A percentile compares a stretch with the other conserved stretches of the same genome.
These are phyloP conservation scores for Penicillium diatomitis DNA, from an alignment of 495 filamentous ascomycete species.

Conservation along the genomic window DNA sequence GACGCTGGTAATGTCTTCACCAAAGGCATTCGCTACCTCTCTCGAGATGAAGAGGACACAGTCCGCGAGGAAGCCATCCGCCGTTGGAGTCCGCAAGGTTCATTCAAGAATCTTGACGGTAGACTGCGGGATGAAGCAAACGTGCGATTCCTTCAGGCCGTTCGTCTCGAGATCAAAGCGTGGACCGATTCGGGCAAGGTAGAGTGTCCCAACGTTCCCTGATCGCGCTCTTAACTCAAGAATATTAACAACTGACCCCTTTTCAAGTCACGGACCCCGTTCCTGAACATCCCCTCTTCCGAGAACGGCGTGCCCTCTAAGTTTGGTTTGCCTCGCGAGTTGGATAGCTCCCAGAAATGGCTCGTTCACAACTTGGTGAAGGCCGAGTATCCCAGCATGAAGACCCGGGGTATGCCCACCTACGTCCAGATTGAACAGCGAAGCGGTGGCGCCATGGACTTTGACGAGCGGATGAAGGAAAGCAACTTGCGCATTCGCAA, in stretches of 20 bases:
- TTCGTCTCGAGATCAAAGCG: conserved; percentile 38
- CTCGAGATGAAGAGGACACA: conserved; percentile 48
- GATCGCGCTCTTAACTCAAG: too few relatives aligned
- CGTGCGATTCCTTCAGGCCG: conserved; percentile 44
- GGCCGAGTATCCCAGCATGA: conserved; percentile 50
- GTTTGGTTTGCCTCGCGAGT: conserved; percentile 4
- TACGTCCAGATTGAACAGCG: conserved; percentile 45
- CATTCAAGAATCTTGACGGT: conserved; percentile 44
- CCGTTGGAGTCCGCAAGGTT: conserved; percentile 15
- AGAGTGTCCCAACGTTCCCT: not conserved
- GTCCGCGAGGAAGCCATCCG: conserved; percentile 21
- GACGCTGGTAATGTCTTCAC: conserved; percentile 47
- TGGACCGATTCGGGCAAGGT: conserved; percentile 35
- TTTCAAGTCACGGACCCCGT: conserved; percentile 13
- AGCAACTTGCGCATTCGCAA: conserved; percentile 35
- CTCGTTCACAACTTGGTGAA: conserved; percentile 62
- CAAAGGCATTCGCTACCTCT: conserved; percentile 60
- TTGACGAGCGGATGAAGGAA: conserved; percentile 25
- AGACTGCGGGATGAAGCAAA: conserved; percentile 32
- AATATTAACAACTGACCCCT: not conserved
- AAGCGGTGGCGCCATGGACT: conserved; percentile 38
- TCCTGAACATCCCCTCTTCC: conserved; percentile 23
- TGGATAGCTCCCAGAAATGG: conserved; percentile 48
- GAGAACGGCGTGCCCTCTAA: not conserved
- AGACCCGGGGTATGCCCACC: conserved; percentile 31